Evolutionary conservation across 495 filamentous ascomycete species (phyloP), one percentile per base, ranked within the genome.

Genomic region (Penicillium manginii): DNA sequence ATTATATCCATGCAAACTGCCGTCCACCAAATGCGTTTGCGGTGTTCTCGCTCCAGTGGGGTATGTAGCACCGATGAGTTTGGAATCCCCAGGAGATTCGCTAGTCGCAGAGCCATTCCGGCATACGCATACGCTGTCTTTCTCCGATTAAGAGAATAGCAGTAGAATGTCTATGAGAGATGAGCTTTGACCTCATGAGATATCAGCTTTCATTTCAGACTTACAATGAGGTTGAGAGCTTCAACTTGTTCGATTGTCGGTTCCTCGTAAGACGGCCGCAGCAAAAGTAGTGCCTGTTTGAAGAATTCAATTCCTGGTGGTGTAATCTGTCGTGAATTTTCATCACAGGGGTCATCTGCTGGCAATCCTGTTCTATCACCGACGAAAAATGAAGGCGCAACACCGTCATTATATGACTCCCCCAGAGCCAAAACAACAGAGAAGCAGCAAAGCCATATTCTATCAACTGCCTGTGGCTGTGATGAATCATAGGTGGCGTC

Each of bases 121-220:
- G 62, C 58, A 50, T 64, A 61, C 26, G 51, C 53, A 43, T 64
- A 64, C 35, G 62, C 62, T 7, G 62, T 54, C 29, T 55, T 60
- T 18, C 53, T 23, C 19, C 62, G 29, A 45, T 61, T 64, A 4
- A 64, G 58, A 0, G 31, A 43, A 22, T 64, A 57, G 4, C 29
- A 61, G 45, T 60, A 64, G 33, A 60, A 58, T 19, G 62, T 42
- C 62, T 61, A 39, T 14, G 4, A 26, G 23, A 26, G 7, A 26
- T 26, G 2, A 26, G 23, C 23, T 26, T 26, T 6, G 23, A 26
- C 7, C 23, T 37, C 33, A 37, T 14, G 33, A 11, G 7, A 26
- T 5, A 26, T 6, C 52, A 12, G 14, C 46, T 46, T 49, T 43
- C 40, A 42, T 42, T 19, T 50, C 12, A 5, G 3, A 42, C 55